Base-by-base conservation (phyloP, 208 protist genomes). In the Acanthamoeba castellanii region DNA sequence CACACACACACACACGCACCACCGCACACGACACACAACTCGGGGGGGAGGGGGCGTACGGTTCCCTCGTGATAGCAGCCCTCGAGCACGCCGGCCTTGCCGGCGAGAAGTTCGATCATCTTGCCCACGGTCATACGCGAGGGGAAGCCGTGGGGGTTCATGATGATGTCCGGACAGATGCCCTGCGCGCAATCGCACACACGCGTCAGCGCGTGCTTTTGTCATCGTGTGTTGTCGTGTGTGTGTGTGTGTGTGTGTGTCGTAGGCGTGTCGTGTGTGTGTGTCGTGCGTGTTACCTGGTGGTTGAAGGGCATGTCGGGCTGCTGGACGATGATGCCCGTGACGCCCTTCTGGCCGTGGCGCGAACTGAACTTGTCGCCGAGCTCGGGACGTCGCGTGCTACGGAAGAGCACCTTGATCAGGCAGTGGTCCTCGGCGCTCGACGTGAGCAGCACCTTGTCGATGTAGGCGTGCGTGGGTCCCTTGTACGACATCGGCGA, bases 111-210 rank as follows among this genome's bases (percentile, higher is more conserved):
- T 96, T 99, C 99, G n/a, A 99, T 98, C 94, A 99, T 96, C 97
- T 99, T 99, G 22, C 99, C 99, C 14, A 99, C 99, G n/a, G 99
- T 99, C 99, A 99, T 99, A 94, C 99, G 99, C 94, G 98, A 99
- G 27, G 99, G 99, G 97, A 99, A 99, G 90, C 99, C 99, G 96
- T 99, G 99, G 25, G 99, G 99, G 96, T 99, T 99, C 99, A 99
- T 99, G 97, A 99, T 99, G 96, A 99, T 99, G 96, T 99, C 99
- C 0, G 99, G 99, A 78, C 96, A 99, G 50, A 97, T 96, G 66
- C 96, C 97, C 13, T 96, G 34, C 34, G 61, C 61, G 13, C 59
- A 68, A 57, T 57, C 52, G 7, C 52, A 57, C 52, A 1, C 52
- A 5, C 52, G 11, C 52, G 11, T 57, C 16, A 57, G 52, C 52